Evolutionary conservation across 2,329 filamentous ascomycete species (phyloP), one percentile per base, ranked within the genome.

Genomic region (Aspergillus versicolor): DNA sequence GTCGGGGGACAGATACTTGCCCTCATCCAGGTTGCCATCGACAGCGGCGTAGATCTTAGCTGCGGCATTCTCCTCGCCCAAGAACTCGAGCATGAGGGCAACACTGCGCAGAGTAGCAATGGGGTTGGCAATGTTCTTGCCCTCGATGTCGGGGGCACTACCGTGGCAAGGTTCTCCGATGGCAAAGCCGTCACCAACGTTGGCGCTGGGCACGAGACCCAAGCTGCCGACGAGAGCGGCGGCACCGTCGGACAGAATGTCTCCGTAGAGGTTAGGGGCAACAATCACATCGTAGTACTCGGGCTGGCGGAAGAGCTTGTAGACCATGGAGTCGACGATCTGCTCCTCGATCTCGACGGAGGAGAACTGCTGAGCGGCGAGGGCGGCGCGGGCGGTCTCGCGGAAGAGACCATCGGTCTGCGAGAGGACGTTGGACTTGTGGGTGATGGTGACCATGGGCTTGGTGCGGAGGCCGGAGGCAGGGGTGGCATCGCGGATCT

Each of bases 141-240:
- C 94, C 84, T 92, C 88, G 63, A 99, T 99, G 72, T 99, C 94
- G 5, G 94, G 94, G 30, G 94, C 94, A 68, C 88, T 92, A 47
- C 94, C 94, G 77, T 99, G 94, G 81, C 94, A 97, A 53, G 94
- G 94, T 85, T 99, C 94, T 63, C 94, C 94, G 69, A 99, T 97
- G 65, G 91, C 94, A 72, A 97, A 97, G 43, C 84, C 84, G 75
- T 96, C 90, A 63, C 94, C 92, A 11, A 99, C 94, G 73, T 99
- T 99, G 65, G 94, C 94, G 66, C 87, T 91, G 45, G 94, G 94
- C 1, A 99, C 94, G 40, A 99, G 86, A 64, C 94, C 94, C 38
- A 99, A 81, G 54, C 88, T 92, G 45, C 93, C 94, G 27, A 97
- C 93, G 30, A 97, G 86, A 2, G 94, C 94, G 24, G 94, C 94